Base-by-base conservation (phyloP, 2,329 filamentous ascomycete species). In the Allantophomopsis lycopodina region DNA sequence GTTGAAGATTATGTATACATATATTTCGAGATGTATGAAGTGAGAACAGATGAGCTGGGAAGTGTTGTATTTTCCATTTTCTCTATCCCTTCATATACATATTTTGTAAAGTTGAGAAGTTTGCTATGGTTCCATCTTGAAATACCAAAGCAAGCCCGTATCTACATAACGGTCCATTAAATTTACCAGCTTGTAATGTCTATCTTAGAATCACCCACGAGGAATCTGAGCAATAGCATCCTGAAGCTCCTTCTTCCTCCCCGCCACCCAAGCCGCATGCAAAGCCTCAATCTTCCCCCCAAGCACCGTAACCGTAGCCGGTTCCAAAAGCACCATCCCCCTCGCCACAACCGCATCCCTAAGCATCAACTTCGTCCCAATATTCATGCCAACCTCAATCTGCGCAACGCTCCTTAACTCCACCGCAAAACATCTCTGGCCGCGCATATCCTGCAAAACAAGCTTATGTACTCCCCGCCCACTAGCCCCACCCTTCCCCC, bases 201-300 rank as follows among this genome's bases (percentile, higher is more conserved):
- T 12, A 28, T n/a, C n/a, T 23, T 28, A 18, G 8, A 37, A 14
- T 17, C 20, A 37, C 28, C 30, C 20, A 28, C 35, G 35, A 37
- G 34, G 34, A 2, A 15, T 34, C 8, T 28, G 23, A 3, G 23
- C 64, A 14, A 79, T 71, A 11, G 68, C 71, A 38, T 73, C 70
- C 54, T 75, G 77, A 43, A 96, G 58, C 46, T 74, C 71, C 37
- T 68, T 69, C 57, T 94, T 78, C 46, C 83, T 70, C 2, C 75
- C 76, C 12, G 78, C 74, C 36, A 69, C 68, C 89, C 89, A 96
- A 7, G 68, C 68, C 54, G 75, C 79, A 53, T 96, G 84, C 68
- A 87, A 74, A 0, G 65, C 66, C 40, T 95, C 87, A 35, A 96
- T 71, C 61, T 84, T 93, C 0, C 91, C 91, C 2, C 91, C 91